Evolutionary conservation across 2,329 filamentous ascomycete species (phyloP).

Genomic region (Dactylellina leptospora): DNA sequence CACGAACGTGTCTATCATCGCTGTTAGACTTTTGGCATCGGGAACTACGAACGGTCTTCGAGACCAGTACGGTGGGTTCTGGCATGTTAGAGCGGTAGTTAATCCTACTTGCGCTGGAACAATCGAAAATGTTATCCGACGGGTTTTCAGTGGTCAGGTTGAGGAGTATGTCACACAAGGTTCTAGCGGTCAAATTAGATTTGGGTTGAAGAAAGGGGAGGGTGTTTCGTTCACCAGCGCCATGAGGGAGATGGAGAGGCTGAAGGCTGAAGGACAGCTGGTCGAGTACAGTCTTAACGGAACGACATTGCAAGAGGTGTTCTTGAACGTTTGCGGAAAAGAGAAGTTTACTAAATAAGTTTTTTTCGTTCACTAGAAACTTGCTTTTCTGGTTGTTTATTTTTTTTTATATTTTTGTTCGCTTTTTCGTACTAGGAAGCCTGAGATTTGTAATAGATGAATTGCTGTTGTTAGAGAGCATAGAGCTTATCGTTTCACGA

Average conservation of each 20-base stretch:
- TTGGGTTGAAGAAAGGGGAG: constrained; percentile 39
- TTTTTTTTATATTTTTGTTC: too few species aligned
- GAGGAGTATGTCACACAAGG: constrained; percentile 31
- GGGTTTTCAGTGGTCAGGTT: constrained; percentile 8
- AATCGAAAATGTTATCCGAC: constrained; percentile 5
- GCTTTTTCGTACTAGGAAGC: too few species aligned
- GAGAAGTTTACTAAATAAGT: constrained; percentile 19
- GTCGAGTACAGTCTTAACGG: constrained; percentile 50
- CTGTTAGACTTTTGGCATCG: constrained; percentile 58
- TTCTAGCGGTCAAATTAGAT: constrained; percentile 36
- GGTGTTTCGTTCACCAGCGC: constrained; percentile 17
- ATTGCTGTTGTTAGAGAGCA: too few species aligned
- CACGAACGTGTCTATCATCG: constrained; percentile 59
- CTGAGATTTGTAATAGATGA: too few species aligned
- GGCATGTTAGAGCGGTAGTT: constrained; percentile 39
- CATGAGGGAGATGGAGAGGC: constrained; percentile 46
- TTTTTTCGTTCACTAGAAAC: too few species aligned
- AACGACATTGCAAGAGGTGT: constrained; percentile 48
- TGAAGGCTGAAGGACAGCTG: constrained; percentile 40
- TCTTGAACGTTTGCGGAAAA: constrained; percentile 51
- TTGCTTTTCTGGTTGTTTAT: too few species aligned
- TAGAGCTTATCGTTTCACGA: too few species aligned
- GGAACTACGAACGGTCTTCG: constrained; percentile 51
- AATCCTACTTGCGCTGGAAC: not conserved
- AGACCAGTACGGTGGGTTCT: constrained; percentile 46